phyloP scores from a whole-genome alignment of 257 asterid species.

The Solanum paucissectum region DNA sequence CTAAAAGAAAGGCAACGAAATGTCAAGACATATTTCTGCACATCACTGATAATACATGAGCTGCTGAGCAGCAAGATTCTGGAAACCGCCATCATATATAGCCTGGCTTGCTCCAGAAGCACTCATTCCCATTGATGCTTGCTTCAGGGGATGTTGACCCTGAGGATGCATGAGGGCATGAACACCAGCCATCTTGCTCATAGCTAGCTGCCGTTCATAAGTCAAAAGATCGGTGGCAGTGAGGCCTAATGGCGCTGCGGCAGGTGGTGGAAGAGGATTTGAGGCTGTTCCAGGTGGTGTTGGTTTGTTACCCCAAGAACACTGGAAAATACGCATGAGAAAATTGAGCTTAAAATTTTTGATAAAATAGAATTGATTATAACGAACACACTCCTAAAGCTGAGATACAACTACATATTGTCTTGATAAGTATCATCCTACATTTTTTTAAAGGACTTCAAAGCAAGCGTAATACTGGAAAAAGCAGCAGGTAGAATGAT shows the following conservation, averaged over 20 bases:
- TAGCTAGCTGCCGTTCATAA: slow-evolving; percentile 71
- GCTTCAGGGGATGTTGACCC: slow-evolving; percentile 26
- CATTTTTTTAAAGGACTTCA: neutral
- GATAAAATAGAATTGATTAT: neutral
- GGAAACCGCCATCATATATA: slow-evolving; percentile 84
- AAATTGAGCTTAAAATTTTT: neutral
- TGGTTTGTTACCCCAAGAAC: slow-evolving; percentile 98
- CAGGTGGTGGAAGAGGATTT: slow-evolving; percentile 91
- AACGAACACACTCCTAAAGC: neutral
- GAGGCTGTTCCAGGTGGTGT: slow-evolving; percentile 86
- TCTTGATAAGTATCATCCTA: neutral
- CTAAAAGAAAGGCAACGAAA: neutral
- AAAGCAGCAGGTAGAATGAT: neutral
- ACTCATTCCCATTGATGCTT: slow-evolving; percentile 33
- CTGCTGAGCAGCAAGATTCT: slow-evolving; percentile 76
- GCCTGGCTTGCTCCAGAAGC: slow-evolving; percentile 71
- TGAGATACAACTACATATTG: neutral
- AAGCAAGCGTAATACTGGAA: neutral
- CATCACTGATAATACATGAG: slow-evolving; percentile 80
- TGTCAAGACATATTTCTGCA: neutral
- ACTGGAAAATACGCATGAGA: slow-evolving; percentile 25
- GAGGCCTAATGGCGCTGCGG: slow-evolving; percentile 38
- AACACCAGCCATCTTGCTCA: slow-evolving; percentile 56
- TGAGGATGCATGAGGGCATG: slow-evolving; percentile 26
- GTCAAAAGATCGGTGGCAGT: slow-evolving; percentile 57